These are phyloP conservation scores for Syncephalis fuscata DNA, from an alignment of 371 early-diverging fungal genomes.

Conservation along the genomic window DNA sequence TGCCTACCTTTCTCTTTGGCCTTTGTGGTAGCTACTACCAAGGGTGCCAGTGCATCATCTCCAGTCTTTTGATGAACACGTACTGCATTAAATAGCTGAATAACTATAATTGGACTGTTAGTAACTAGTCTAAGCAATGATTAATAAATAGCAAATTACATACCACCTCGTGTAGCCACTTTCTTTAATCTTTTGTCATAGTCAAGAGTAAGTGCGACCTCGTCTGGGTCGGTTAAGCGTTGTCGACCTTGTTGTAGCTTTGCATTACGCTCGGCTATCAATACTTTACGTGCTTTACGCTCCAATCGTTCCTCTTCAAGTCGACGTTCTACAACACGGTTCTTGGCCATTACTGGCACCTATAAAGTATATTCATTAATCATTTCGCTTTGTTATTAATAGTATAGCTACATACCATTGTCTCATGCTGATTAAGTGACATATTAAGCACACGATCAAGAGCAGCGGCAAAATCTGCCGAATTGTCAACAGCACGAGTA, in stretches of 20 bases:
- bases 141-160: constrained; percentile 3
- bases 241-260: constrained; percentile 20
- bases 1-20: constrained; percentile 27
- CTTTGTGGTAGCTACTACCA: constrained; percentile 22
- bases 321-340: constrained; percentile 46
- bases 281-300: constrained; percentile 46
- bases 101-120: constrained; percentile 33
- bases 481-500: no score
- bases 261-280: constrained; percentile 44
- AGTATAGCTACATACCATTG: no score
- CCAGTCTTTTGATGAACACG: constrained; percentile 54
- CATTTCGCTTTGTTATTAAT: no score
- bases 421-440: no score
- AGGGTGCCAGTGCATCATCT: constrained; percentile 19
- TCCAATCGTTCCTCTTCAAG: constrained; percentile 66
- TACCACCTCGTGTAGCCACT: constrained; percentile 72
- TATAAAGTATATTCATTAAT: neutral
- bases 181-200: constrained; percentile 66
- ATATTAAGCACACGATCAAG: no score
- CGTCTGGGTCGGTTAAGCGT: constrained; percentile 48
- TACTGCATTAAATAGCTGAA: constrained; percentile 71
- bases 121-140: no score
- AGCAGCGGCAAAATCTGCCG: no score
- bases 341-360: constrained; percentile 52
- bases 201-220: constrained; percentile 35